phyloP scores from a whole-genome alignment of 1,284 basidiomycete species.

The Cutaneotrichosporon daszewskae region DNA sequence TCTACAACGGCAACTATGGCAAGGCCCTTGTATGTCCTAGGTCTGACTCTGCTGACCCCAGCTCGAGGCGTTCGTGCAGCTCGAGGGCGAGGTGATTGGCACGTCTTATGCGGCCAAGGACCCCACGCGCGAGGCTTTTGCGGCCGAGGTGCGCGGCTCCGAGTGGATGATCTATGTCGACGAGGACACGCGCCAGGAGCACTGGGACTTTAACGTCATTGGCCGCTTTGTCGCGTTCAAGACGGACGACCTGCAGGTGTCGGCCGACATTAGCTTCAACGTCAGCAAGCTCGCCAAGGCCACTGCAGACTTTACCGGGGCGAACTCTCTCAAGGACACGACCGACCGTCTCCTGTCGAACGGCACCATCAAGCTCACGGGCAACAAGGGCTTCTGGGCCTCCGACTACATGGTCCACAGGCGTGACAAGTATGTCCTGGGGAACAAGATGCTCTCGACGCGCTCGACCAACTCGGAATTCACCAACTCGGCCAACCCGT shows the following conservation, averaged over 20 bases:
- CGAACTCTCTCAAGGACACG: conserved; percentile 48
- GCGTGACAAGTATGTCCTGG: conserved; percentile 56
- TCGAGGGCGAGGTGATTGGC: conserved; percentile 49
- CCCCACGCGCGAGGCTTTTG: conserved; percentile 51
- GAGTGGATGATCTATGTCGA: conserved; percentile 65
- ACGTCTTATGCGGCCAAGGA: conserved; percentile 54
- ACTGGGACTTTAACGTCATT: conserved; percentile 49
- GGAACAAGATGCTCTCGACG: conserved; percentile 61
- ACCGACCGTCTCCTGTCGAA: conserved; percentile 47
- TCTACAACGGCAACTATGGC: conserved; percentile 62
- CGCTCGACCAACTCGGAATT: conserved; percentile 62
- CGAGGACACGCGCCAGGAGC: conserved; percentile 48
- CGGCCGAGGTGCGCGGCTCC: conserved; percentile 53
- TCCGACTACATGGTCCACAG: conserved; percentile 66
- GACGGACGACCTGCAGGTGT: conserved; percentile 57
- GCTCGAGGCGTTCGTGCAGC: conserved; percentile 28
- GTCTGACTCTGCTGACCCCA: too few relatives aligned
- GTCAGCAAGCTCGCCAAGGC: conserved; percentile 50
- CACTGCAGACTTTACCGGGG: conserved; percentile 39
- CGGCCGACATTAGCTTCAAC: conserved; percentile 57
- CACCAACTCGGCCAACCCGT: conserved; percentile 55
- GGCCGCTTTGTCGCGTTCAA: conserved; percentile 62
- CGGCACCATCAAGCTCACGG: conserved; percentile 48
- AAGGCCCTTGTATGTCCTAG: too few relatives aligned
- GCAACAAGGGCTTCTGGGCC: conserved; percentile 61